Evolutionary conservation across 2,329 filamentous ascomycete genomes (phyloP), one percentile per base, ranked within the genome.

Genomic region (Hawksworthiomyces lignivorus): DNA sequence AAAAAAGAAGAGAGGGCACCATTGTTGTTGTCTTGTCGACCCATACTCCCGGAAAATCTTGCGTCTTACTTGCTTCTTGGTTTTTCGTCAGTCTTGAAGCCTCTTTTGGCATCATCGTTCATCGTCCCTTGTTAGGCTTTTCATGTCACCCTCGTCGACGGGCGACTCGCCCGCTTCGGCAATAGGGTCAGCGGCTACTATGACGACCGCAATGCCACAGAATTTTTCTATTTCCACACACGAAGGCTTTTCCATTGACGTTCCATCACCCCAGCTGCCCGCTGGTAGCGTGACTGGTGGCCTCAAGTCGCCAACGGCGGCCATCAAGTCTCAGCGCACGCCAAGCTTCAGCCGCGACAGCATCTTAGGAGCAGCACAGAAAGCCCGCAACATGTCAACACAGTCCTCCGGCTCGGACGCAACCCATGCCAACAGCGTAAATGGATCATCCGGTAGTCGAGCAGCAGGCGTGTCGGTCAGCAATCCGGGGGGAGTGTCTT

Each of bases 311-410:
- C 72, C 74, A 4, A 64, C 62, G 37, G 38, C 32, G 19, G 61
- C 62, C 39, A 54, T 67, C 54, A 73, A 73, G 52, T 60, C 62
- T 19, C 65, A 67, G 48, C 67, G 70, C 19, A 65, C 70, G 7
- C 56, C 65, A 20, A 69, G 62, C 50, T 74, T 77, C 54, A 72
- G 71, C 50, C 67, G 72, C 41, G 73, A 77, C 51, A 68, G 68
- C 18, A 74, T 76, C 49, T 56, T 77, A 14, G 67, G 67, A 28
- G 66, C 20, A 67, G 72, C 26, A 69, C 72, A 50, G 77, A 75
- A 52, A 63, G 70, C 34, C 62, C 39, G 73, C 20, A 73, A 77
- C 51, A 57, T 74, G 39, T 41, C 31, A 40, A 75, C 73, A 19
- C 73, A 77, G 54, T 68, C 72, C 3, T 72, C 70, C 26, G 73